These are phyloP conservation scores for Penstemon newberryi DNA, from an alignment of 257 asterid genomes.

Conservation along the genomic window DNA sequence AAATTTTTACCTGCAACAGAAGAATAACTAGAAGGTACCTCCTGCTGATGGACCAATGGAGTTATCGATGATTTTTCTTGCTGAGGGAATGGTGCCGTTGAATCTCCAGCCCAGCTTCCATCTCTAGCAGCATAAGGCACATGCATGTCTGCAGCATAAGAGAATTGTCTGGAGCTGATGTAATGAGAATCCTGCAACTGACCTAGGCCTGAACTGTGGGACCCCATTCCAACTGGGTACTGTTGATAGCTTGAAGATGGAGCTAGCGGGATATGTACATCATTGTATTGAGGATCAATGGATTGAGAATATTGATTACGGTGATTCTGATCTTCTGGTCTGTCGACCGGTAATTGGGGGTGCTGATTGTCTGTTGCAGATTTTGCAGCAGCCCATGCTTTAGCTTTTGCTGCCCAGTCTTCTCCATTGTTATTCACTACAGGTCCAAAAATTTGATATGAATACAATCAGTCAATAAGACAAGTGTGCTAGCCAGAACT, in stretches of 20 bases:
- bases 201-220: constrained; percentile 37
- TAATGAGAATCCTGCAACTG: constrained; percentile 51
- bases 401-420: constrained; percentile 97
- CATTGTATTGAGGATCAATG: constrained; percentile 48
- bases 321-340: constrained; percentile 60
- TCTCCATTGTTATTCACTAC: constrained; percentile 70
- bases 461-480: constrained; percentile 23
- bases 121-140: constrained; percentile 50
- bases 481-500: constrained; percentile 17
- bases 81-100: constrained; percentile 49
- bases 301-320: constrained; percentile 55
- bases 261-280: constrained; percentile 38
- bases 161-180: constrained; percentile 48
- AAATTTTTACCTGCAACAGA: constrained; percentile 93
- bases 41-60: constrained; percentile 92
- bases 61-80: constrained; percentile 58
- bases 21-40: constrained; percentile 99
- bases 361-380: constrained; percentile 66
- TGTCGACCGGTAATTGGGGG: constrained; percentile 43
- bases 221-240: constrained; percentile 42
- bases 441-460: constrained; percentile 29
- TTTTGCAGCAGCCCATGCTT: constrained; percentile 96
- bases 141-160: constrained; percentile 45
- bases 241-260: constrained; percentile 57
- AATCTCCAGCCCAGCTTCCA: constrained; percentile 58